Conservation (phyloP, 352 stramenopile genomes). For the Pythium graminicola region DNA sequence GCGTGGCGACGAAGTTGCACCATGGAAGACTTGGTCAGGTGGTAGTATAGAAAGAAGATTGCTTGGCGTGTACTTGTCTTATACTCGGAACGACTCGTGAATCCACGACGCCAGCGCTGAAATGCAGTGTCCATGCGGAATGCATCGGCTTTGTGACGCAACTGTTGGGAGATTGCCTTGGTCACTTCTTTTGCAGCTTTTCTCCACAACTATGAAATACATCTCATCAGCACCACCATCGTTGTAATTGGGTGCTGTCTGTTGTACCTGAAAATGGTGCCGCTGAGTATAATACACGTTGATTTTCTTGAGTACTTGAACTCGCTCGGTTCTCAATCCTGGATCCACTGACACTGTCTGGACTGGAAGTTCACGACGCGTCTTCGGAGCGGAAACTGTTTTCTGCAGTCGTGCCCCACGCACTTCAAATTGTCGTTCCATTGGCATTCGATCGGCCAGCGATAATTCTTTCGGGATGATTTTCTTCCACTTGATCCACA, state of each 20-base stretch:
- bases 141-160: neutral
- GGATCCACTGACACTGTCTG: neutral
- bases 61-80: slow-evolving; percentile 8
- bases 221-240: too few species aligned
- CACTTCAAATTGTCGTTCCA: slow-evolving; percentile 12
- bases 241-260: too few species aligned
- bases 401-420: slow-evolving; percentile 3
- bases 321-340: neutral
- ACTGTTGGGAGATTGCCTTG: neutral
- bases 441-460: neutral
- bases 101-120: slow-evolving; percentile 14
- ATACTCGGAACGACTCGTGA: slow-evolving; percentile 4
- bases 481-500: neutral
- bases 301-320: slow-evolving; percentile 1
- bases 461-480: neutral
- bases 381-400: neutral
- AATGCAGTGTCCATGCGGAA: slow-evolving; percentile 13
- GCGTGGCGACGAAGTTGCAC: slow-evolving; percentile 1
- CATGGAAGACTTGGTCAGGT: slow-evolving; percentile 22
- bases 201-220: slow-evolving; percentile 16
- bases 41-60: slow-evolving; percentile 25
- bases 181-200: neutral
- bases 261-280: slow-evolving; percentile 20
- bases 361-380: neutral
- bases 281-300: slow-evolving; percentile 15